These are phyloP conservation scores for Sporothrix sp. DNA, from an alignment of 2,329 filamentous ascomycete species.

Conservation along the genomic window DNA sequence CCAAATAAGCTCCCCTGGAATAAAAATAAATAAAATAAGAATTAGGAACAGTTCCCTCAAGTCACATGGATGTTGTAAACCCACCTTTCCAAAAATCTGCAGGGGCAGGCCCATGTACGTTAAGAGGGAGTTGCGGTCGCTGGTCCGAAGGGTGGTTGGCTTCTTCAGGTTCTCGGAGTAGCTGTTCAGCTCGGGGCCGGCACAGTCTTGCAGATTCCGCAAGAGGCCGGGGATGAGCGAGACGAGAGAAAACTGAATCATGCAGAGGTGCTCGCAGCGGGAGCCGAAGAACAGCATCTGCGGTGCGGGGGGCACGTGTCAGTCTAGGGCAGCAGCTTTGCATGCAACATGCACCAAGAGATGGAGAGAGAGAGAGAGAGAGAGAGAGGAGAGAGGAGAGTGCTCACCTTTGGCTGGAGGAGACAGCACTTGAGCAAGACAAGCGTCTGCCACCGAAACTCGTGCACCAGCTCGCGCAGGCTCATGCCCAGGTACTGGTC, in stretches of 20 bases:
- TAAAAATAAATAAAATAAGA: neutral
- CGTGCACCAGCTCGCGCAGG: constrained; percentile 80
- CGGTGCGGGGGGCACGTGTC: no score
- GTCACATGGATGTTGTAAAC: no score
- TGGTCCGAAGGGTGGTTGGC: constrained; percentile 80
- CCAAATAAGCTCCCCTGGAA: constrained; percentile 83
- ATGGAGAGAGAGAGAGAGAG: neutral
- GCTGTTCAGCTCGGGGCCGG: constrained; percentile 80
- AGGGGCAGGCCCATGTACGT: constrained; percentile 91
- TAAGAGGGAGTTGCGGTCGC: constrained; percentile 80
- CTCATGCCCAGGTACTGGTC: constrained; percentile 87
- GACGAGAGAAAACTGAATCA: constrained; percentile 96
- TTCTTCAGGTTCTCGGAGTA: constrained; percentile 67
- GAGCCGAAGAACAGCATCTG: constrained; percentile 98
- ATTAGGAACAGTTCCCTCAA: neutral
- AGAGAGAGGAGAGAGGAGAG: neutral
- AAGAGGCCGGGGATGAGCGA: constrained; percentile 91
- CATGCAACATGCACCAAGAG: no score
- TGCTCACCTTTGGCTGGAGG: constrained; percentile 79
- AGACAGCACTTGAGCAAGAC: constrained; percentile 90
- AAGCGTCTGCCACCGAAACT: constrained; percentile 90
- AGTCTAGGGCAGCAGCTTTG: no score
- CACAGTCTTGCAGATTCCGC: constrained; percentile 85
- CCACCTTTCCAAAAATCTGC: constrained; percentile 85
- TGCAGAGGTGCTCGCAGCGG: constrained; percentile 90